phyloP scores from a whole-genome alignment of 2,329 filamentous ascomycete genomes.

The Exophiala sideris region DNA sequence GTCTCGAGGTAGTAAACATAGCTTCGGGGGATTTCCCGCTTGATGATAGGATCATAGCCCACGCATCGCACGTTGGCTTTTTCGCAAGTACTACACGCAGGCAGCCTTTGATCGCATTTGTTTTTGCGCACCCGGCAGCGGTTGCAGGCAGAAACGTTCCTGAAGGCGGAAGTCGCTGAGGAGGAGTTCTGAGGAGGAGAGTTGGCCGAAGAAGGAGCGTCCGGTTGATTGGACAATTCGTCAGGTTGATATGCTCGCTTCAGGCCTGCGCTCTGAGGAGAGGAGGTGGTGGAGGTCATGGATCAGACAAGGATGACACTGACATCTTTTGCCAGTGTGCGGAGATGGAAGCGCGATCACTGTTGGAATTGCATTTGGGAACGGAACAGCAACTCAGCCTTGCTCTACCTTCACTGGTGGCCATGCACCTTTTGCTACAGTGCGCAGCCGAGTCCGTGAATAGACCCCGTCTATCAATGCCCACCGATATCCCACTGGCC shows the following conservation, averaged over 20 bases:
- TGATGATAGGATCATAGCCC: conserved; percentile 93
- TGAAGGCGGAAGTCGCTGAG: conserved; percentile 54
- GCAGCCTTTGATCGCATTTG: conserved; percentile 87
- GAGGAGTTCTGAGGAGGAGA: conserved; percentile 28
- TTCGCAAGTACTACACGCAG: conserved; percentile 85
- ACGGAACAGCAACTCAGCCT: conserved; percentile 12
- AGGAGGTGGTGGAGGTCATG: conserved; percentile 25
- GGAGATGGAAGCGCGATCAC: not conserved
- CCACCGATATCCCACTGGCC: not conserved
- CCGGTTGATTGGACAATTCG: conserved; percentile 18
- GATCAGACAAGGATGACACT: conserved; percentile 15
- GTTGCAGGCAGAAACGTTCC: conserved; percentile 92
- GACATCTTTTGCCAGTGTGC: conserved; percentile 23
- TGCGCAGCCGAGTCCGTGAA: not conserved
- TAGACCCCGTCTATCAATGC: not conserved
- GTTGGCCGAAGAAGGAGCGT: conserved; percentile 8
- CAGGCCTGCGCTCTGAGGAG: conserved; percentile 25
- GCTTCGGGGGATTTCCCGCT: conserved; percentile 85
- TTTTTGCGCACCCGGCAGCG: conserved; percentile 90
- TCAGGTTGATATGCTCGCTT: conserved; percentile 29
- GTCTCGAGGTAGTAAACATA: conserved; percentile 96
- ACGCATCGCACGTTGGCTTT: conserved; percentile 91
- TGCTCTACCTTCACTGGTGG: not conserved
- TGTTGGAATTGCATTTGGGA: not conserved
- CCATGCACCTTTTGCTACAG: not conserved